These are phyloP conservation scores for Rhizomucor miehei DNA, from an alignment of 371 early-diverging fungal genomes.

Conservation along the genomic window DNA sequence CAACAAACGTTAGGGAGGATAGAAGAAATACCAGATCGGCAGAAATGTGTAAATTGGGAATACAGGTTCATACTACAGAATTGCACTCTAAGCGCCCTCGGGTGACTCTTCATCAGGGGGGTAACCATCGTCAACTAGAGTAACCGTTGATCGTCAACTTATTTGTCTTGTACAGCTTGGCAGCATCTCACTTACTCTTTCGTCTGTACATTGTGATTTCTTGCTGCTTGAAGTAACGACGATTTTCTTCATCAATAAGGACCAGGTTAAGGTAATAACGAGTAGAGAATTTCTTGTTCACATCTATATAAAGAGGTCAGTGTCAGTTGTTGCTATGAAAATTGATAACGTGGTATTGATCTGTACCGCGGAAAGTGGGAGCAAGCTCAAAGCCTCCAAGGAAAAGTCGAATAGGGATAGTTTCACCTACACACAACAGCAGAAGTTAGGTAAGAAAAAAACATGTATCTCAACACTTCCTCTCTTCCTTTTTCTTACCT, in stretches of 20 bases:
- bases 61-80: no score
- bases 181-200: slow-evolving; percentile 27
- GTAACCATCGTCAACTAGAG: slow-evolving; percentile 28
- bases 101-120: slow-evolving; percentile 21
- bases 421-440: slow-evolving; percentile 68
- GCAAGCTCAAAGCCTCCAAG: slow-evolving; percentile 96
- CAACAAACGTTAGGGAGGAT: no score
- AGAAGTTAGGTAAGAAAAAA: no score
- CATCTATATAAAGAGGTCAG: slow-evolving; percentile 26
- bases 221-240: slow-evolving; percentile 97
- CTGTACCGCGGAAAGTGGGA: slow-evolving; percentile 69
- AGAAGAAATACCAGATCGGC: no score
- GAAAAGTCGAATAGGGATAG: slow-evolving; percentile 96
- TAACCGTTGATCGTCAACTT: not conserved
- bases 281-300: slow-evolving; percentile 97
- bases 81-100: slow-evolving; percentile 2
- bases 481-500: slow-evolving; percentile 57
- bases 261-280: slow-evolving; percentile 97
- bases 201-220: slow-evolving; percentile 87
- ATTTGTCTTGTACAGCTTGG: no score
- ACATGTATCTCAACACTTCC: no score
- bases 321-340: no score
- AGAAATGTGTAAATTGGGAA: no score
- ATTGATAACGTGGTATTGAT: no score
- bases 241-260: slow-evolving; percentile 96